Evolutionary conservation across 2,329 filamentous ascomycete genomes (phyloP).

Genomic region (Scedosporium apiospermum): DNA sequence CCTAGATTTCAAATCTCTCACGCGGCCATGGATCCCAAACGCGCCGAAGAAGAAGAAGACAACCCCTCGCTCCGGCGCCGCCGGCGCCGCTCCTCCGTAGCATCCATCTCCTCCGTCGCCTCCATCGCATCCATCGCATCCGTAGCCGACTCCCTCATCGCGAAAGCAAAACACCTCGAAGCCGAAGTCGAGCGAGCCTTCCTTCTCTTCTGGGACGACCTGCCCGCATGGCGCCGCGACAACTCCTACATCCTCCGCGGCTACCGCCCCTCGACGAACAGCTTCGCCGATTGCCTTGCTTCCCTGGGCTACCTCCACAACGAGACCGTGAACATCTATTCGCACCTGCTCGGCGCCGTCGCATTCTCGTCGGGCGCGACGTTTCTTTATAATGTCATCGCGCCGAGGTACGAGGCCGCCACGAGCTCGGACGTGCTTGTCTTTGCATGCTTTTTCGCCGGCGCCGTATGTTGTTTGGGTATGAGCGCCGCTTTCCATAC

Average conservation of each 20-base stretch:
- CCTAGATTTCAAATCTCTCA: background rate
- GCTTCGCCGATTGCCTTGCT: conserved; percentile 32
- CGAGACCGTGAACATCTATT: conserved; percentile 55
- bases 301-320: conserved; percentile 49
- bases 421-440: conserved; percentile 55
- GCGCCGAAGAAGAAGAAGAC: background rate
- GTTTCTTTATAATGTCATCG: conserved; percentile 47
- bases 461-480: conserved; percentile 62
- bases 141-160: conserved; percentile 12
- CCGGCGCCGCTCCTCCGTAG: background rate
- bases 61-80: conserved; percentile 3
- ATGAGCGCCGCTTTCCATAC: conserved; percentile 83
- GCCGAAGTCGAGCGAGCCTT: conserved; percentile 28
- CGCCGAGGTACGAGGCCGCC: conserved; percentile 57
- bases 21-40: background rate
- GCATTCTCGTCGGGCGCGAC: conserved; percentile 41
- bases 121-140: conserved; percentile 15
- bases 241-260: conserved; percentile 45
- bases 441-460: conserved; percentile 71
- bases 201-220: conserved; percentile 47
- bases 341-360: conserved; percentile 55
- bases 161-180: conserved; percentile 24
- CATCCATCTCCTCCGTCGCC: conserved; percentile 18
- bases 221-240: conserved; percentile 50
- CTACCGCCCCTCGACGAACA: conserved; percentile 42